Percentiles rank a stretch among this genome's conserved stretches.
phyloP scores from a whole-genome alignment of 2,329 filamentous ascomycete genomes.

The Ilyonectria robusta region DNA sequence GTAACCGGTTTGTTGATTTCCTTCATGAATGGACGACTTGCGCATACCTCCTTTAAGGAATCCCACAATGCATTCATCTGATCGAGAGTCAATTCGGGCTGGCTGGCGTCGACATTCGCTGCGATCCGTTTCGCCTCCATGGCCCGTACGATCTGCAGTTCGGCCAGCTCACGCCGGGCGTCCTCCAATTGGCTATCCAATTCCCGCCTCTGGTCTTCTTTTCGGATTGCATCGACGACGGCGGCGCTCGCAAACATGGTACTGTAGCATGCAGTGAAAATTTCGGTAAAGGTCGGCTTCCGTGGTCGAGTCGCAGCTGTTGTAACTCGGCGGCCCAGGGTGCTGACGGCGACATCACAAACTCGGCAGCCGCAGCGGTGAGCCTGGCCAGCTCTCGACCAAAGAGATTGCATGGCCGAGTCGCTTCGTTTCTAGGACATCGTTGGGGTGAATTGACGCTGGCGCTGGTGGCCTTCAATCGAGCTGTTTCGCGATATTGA shows the following conservation, averaged over 20 bases:
- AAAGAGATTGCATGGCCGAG: constrained; percentile 75
- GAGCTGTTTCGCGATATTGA: constrained; percentile 41
- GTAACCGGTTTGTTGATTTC: constrained; percentile 52
- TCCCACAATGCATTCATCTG: constrained; percentile 53
- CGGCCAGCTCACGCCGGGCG: constrained; percentile 63
- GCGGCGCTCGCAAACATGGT: constrained; percentile 76
- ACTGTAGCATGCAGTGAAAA: constrained; percentile 78
- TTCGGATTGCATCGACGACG: constrained; percentile 72
- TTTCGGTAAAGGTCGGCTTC: constrained; percentile 64
- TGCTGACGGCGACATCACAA: constrained; percentile 67
- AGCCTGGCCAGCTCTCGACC: constrained; percentile 76
- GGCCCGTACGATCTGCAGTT: constrained; percentile 53
- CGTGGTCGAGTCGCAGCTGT: constrained; percentile 62
- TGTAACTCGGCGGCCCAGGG: constrained; percentile 65
- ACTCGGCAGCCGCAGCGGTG: constrained; percentile 75
- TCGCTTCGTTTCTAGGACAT: constrained; percentile 41
- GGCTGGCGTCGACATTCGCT: constrained; percentile 23
- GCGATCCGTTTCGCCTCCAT: constrained; percentile 38
- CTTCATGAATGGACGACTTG: constrained; percentile 54
- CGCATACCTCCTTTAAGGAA: constrained; percentile 49
- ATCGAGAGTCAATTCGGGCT: constrained; percentile 37
- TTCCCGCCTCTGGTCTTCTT: constrained; percentile 70
- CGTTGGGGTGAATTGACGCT: constrained; percentile 31
- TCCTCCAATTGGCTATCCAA: constrained; percentile 74
- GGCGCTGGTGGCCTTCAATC: constrained; percentile 36